These are phyloP conservation scores for Phytophthora multivora DNA, from an alignment of 352 stramenopile genomes.

Conservation along the genomic window DNA sequence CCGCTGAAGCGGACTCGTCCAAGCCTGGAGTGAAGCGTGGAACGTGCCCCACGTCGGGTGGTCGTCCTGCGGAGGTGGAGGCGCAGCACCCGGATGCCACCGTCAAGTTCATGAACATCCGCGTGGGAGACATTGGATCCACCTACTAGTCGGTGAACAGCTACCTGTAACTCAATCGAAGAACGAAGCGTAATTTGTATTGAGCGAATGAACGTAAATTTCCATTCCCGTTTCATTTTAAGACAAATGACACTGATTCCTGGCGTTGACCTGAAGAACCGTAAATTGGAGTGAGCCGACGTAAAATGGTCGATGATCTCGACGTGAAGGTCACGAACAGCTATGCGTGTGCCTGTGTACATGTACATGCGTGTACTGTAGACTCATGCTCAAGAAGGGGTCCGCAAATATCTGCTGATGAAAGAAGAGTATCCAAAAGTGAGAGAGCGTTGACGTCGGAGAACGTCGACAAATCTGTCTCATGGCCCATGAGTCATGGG, in stretches of 20 bases:
- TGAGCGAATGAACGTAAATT: constrained; percentile 11
- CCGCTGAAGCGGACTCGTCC: constrained; percentile 35
- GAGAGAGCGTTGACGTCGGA: background rate
- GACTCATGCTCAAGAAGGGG: background rate
- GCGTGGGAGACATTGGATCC: constrained; percentile 66
- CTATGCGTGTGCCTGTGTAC: background rate
- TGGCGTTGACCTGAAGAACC: too few relatives aligned
- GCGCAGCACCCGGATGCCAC: constrained; percentile 56
- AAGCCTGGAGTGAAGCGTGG: constrained; percentile 59
- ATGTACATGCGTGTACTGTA: background rate
- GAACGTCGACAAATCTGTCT: constrained; percentile 6
- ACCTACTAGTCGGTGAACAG: constrained; percentile 24
- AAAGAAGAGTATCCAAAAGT: background rate
- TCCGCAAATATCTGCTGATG: background rate
- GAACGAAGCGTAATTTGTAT: too few relatives aligned
- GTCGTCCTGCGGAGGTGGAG: constrained; percentile 53
- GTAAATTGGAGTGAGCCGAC: too few relatives aligned
- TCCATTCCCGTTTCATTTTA: too few relatives aligned
- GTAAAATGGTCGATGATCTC: background rate
- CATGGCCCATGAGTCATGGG: too few relatives aligned
- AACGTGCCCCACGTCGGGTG: constrained; percentile 54
- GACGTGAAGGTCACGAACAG: background rate
- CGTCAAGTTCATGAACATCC: constrained; percentile 78
- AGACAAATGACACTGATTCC: too few relatives aligned
- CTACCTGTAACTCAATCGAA: background rate